phyloP scores from a whole-genome alignment of 306 rosid genomes.

The Parietaria judaica region DNA sequence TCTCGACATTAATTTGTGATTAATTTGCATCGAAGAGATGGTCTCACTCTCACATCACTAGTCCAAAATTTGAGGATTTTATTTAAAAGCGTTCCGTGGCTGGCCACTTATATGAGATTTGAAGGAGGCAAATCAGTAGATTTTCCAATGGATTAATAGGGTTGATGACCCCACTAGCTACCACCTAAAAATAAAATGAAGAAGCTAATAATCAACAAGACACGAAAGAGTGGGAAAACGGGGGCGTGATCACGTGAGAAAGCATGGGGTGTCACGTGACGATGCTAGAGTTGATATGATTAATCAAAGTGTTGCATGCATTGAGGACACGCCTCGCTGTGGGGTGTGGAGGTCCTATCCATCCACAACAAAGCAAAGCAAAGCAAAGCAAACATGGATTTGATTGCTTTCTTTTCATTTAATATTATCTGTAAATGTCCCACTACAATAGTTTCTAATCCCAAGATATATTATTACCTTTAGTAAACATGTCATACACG shows the following conservation, averaged over 20 bases:
- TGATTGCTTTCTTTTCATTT: slow-evolving; percentile 42
- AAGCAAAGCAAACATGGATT: slow-evolving; percentile 52
- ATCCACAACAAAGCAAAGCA: too few species aligned
- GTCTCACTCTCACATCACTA: too few species aligned
- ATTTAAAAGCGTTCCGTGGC: too few species aligned
- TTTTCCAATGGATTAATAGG: too few species aligned
- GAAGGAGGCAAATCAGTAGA: too few species aligned
- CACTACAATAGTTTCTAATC: neutral
- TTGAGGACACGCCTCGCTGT: slow-evolving; percentile 41
- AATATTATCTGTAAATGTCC: neutral
- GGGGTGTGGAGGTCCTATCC: slow-evolving; percentile 32
- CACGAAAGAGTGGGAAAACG: neutral
- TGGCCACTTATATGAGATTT: too few species aligned
- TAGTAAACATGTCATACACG: neutral
- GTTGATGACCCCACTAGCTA: too few species aligned
- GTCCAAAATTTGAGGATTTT: too few species aligned
- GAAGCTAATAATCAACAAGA: neutral
- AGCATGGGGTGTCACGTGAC: slow-evolving; percentile 64
- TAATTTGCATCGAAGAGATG: too few species aligned
- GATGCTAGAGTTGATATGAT: slow-evolving; percentile 30
- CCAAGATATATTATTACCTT: too few species aligned
- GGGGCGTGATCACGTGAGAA: slow-evolving; percentile 18
- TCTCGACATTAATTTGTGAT: too few species aligned
- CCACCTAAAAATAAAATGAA: neutral
- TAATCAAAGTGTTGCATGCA: slow-evolving; percentile 27